phyloP scores from a whole-genome alignment of 2,329 filamentous ascomycete genomes.

The Didymella exigua region DNA sequence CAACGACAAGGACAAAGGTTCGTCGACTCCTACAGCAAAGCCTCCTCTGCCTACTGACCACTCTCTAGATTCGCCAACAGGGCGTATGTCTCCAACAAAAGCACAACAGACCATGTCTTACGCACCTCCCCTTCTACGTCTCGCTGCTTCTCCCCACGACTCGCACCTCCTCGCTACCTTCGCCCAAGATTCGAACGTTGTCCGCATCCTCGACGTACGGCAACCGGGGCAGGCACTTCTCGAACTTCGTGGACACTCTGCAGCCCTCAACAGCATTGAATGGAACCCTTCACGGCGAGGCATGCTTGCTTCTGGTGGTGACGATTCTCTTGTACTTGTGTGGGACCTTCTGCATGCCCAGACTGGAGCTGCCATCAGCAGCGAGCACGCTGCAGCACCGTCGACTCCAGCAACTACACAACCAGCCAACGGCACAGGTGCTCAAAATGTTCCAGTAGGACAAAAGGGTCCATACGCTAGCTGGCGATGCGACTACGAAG shows the following conservation, averaged over 20 bases:
- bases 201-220: slow-evolving; percentile 93
- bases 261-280: slow-evolving; percentile 88
- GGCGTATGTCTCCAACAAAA: slow-evolving; percentile 71
- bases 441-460: slow-evolving; percentile 50
- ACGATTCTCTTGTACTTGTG: slow-evolving; percentile 88
- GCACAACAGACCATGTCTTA: slow-evolving; percentile 74
- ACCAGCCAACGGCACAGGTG: slow-evolving; percentile 34
- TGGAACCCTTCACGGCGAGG: slow-evolving; percentile 90
- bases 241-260: slow-evolving; percentile 86
- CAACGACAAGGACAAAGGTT: slow-evolving; percentile 52
- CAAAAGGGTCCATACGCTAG: slow-evolving; percentile 72
- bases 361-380: slow-evolving; percentile 57
- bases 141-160: slow-evolving; percentile 93
- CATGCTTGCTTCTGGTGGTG: slow-evolving; percentile 86
- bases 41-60: slow-evolving; percentile 8
- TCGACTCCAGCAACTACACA: slow-evolving; percentile 36
- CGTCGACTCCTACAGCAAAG: slow-evolving; percentile 7
- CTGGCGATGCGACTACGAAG: slow-evolving; percentile 87
- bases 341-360: slow-evolving; percentile 86
- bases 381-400: slow-evolving; percentile 40
- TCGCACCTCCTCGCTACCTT: slow-evolving; percentile 96
- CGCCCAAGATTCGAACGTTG: slow-evolving; percentile 87
- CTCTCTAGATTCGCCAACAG: slow-evolving; percentile 50
- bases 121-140: slow-evolving; percentile 71
- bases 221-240: slow-evolving; percentile 95